These are phyloP conservation scores for Dillenia turbinata DNA, from an alignment of 164 flowering plant genomes.

Conservation along the genomic window DNA sequence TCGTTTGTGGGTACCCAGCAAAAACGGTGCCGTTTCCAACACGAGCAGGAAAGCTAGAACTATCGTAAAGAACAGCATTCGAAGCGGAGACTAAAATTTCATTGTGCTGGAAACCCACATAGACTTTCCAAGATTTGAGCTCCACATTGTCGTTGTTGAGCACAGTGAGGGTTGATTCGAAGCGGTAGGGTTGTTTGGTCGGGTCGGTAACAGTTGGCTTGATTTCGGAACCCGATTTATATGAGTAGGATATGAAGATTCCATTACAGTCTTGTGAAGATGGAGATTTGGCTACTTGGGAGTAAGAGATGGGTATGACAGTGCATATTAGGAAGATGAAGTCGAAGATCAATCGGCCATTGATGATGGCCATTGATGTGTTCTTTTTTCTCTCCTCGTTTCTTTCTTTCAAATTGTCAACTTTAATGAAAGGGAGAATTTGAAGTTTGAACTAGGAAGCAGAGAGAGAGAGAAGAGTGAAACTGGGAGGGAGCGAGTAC, in stretches of 20 bases:
- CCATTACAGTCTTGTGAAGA: slow-evolving; percentile 49
- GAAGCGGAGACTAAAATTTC: slow-evolving; percentile 69
- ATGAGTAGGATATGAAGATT: slow-evolving; percentile 48
- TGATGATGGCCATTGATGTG: too few species aligned
- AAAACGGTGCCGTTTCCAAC: slow-evolving; percentile 71
- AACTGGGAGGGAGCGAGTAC: slow-evolving; percentile 1
- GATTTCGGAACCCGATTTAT: slow-evolving; percentile 25
- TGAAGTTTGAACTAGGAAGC: too few species aligned
- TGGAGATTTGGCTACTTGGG: slow-evolving; percentile 1
- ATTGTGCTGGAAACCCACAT: background rate
- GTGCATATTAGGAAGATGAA: background rate
- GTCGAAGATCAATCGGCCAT: background rate
- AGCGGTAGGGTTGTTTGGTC: background rate
- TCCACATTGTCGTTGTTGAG: too few species aligned
- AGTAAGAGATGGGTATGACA: slow-evolving; percentile 2
- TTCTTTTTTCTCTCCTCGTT: too few species aligned
- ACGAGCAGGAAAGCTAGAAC: slow-evolving; percentile 45
- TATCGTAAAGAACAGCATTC: slow-evolving; percentile 65
- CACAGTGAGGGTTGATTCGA: too few species aligned
- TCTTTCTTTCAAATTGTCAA: too few species aligned
- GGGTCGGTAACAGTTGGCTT: slow-evolving; percentile 23
- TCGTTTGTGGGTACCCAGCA: slow-evolving; percentile 66
- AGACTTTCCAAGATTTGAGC: slow-evolving; percentile 25
- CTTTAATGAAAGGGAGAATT: too few species aligned
- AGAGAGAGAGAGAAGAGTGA: background rate